Percentiles rank a stretch among this genome's conserved stretches.
These are phyloP conservation scores for Kandelia obovata DNA, from an alignment of 345 rosid genomes.

Conservation along the genomic window DNA sequence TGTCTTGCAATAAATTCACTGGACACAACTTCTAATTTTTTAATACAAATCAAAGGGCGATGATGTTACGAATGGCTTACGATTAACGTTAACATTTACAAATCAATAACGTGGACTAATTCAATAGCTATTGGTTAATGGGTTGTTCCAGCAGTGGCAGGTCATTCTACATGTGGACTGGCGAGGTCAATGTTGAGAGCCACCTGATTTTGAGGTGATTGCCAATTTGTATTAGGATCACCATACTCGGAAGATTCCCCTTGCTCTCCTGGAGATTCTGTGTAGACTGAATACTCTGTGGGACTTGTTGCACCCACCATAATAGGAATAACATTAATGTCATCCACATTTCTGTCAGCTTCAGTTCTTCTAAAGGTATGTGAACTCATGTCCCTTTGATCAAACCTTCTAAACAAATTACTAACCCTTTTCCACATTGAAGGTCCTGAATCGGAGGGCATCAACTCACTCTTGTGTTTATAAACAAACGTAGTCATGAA, in stretches of 20 bases:
- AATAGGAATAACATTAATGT: background rate
- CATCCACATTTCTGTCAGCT: background rate
- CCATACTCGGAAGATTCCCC: background rate
- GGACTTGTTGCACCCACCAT: background rate
- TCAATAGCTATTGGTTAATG: no score
- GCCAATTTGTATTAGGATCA: background rate
- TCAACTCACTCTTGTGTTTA: background rate
- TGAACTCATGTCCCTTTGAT: constrained; percentile 11
- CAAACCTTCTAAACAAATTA: constrained; percentile 7
- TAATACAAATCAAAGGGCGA: no score
- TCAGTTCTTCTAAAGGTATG: background rate
- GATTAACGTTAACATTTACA: no score
- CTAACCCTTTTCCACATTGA: constrained; percentile 1
- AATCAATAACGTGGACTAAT: no score
- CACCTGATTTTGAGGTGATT: background rate
- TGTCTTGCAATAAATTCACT: no score
- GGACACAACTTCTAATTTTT: no score
- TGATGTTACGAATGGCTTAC: no score
- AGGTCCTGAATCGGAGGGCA: background rate
- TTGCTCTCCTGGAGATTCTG: background rate
- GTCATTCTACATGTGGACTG: background rate
- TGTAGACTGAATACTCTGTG: background rate
- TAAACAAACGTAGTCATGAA: background rate
- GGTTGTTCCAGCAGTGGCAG: background rate
- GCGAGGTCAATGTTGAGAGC: background rate